A percentile compares a stretch with the other conserved stretches of the same genome.
Evolutionary conservation across 176 grass and related monocot species (phyloP).

Genomic region (Hyparrhenia diplandra): DNA sequence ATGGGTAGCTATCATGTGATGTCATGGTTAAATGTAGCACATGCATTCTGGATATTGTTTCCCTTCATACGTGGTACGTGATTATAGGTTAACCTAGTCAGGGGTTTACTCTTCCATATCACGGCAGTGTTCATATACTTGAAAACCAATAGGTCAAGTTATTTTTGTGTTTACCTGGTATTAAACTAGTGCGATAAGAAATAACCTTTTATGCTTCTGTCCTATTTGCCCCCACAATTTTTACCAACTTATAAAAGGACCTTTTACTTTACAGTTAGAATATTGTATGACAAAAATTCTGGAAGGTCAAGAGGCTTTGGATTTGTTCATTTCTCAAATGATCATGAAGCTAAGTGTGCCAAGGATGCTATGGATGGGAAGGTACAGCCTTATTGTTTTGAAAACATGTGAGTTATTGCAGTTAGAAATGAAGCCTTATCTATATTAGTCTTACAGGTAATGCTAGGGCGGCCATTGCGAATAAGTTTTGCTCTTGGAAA

Average conservation of each 20-base stretch:
- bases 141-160: not conserved
- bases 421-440: not conserved
- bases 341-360: conserved; percentile 71
- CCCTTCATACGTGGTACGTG: not conserved
- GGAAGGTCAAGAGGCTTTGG: conserved; percentile 94
- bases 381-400: conserved; percentile 36
- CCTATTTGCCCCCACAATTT: conserved; percentile 10
- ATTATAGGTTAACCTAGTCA: conserved; percentile 4
- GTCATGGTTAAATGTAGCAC: not conserved
- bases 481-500: conserved; percentile 90
- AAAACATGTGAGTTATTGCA: not conserved
- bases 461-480: conserved; percentile 64
- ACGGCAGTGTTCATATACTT: conserved; percentile 12
- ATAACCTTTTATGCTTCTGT: conserved; percentile 11
- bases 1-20: conserved; percentile 5
- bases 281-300: conserved; percentile 88
- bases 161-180: conserved; percentile 15
- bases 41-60: not conserved
- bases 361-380: conserved; percentile 87
- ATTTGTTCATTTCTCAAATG: conserved; percentile 75
- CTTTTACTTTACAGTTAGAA: conserved; percentile 57
- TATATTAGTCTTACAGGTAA: conserved; percentile 47
- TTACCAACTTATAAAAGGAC: conserved; percentile 17
- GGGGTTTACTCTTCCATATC: not conserved
- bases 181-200: not conserved